Percentiles rank a stretch among this genome's conserved stretches.
phyloP scores from a whole-genome alignment of 306 rosid genomes.

The Citrullus colocynthis region DNA sequence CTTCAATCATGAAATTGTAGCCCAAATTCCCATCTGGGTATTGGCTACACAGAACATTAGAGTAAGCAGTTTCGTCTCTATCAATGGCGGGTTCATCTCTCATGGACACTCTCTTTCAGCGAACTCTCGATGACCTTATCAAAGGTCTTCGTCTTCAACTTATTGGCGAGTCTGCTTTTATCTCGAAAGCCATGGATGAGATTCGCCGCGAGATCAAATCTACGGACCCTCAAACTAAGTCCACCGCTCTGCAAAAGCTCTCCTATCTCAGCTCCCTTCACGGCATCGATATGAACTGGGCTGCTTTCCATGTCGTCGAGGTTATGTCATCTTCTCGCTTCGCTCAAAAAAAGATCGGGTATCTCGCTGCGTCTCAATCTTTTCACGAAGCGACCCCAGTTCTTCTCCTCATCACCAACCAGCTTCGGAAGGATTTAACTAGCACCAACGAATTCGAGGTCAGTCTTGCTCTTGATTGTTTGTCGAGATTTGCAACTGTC shows the following conservation, averaged over 20 bases:
- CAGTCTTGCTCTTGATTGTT: slow-evolving; percentile 58
- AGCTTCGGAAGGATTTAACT: slow-evolving; percentile 83
- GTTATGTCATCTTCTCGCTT: slow-evolving; percentile 76
- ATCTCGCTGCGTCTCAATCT: slow-evolving; percentile 69
- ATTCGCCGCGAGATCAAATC: slow-evolving; percentile 87
- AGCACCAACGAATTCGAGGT: slow-evolving; percentile 49
- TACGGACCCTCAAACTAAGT: slow-evolving; percentile 58
- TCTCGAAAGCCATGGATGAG: slow-evolving; percentile 69
- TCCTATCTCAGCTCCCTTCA: slow-evolving; percentile 56
- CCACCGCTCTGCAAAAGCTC: slow-evolving; percentile 70
- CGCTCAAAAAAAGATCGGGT: slow-evolving; percentile 64
- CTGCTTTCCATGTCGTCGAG: slow-evolving; percentile 84
- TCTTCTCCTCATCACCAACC: slow-evolving; percentile 77
- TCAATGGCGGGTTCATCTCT: slow-evolving; percentile 68
- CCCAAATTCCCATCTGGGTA: slow-evolving; percentile 1
- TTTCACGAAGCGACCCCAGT: slow-evolving; percentile 56
- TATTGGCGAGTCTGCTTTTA: slow-evolving; percentile 45
- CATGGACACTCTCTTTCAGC: slow-evolving; percentile 86
- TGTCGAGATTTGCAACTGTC: slow-evolving; percentile 53
- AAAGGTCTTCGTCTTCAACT: slow-evolving; percentile 61
- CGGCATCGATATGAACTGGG: slow-evolving; percentile 77
- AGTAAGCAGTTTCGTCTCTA: not conserved
- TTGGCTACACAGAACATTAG: not conserved
- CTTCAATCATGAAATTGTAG: not conserved
- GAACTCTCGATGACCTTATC: slow-evolving; percentile 69